Base-by-base conservation (phyloP, 2,329 filamentous ascomycete genomes). In the Metarhizium album region DNA sequence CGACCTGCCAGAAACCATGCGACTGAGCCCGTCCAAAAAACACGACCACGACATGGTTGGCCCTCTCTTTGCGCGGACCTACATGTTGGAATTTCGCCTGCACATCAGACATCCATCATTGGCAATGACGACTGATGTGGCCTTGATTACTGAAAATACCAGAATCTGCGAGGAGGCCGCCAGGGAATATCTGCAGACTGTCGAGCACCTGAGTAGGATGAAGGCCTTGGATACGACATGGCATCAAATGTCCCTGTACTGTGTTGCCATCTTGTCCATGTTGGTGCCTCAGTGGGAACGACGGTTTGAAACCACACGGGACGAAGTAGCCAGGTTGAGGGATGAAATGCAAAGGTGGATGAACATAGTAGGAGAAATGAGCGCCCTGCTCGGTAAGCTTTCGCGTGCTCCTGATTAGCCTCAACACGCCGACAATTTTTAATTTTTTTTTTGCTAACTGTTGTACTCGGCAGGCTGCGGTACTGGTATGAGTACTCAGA, bases 151-250 rank as follows among this genome's bases (percentile, higher is more conserved):
- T 2, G 79, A 84, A 42, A 80, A 84, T 56, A 77, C 82, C 49
- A 74, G 74, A 42, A 77, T 85, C 42, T 88, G 84, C 62, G 77
- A 87, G 33, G 76, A 82, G 46, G 79, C 80, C 9, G 78, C 84
- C 5, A 74, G 77, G 45, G 76, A 82, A 54, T 79, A 89, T 67
- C 70, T 90, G 2, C 70, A 73, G 22, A 74, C 76, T 24, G 78
- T 83, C 5, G 71, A 74, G 22, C 71, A 79, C 49, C 67, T 90
- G 46, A 76, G 79, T 52, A 75, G 74, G 57, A 71, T 82, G 52
- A 86, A 84, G 60, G 82, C 80, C 43, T 68, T 90, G 3, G 87
- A 91, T 60, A 87, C 84, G 1, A 88, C 86, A 1, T 90, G 86
- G 85, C 86, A 87, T 58, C 83, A 84, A 46, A 75, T 81, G 46